Conservation (phyloP, 2,329 filamentous ascomycete species). For the Aspergillus persii region DNA sequence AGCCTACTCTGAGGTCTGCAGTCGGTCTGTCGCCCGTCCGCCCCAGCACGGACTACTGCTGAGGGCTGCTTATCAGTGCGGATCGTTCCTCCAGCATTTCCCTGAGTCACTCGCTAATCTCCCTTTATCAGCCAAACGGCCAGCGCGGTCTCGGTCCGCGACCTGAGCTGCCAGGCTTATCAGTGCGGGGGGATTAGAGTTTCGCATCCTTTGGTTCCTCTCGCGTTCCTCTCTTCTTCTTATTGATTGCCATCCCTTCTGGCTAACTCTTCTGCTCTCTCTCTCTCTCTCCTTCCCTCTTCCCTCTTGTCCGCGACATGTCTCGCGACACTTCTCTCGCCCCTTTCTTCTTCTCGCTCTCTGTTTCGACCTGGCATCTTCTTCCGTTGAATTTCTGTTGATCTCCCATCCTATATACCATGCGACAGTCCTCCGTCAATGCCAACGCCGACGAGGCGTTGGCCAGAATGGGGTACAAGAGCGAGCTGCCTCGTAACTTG, state of each 20-base stretch:
- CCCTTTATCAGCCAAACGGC: too few species aligned
- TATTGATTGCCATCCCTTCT: neutral
- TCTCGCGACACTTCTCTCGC: neutral
- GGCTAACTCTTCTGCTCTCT: neutral
- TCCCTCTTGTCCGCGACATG: neutral
- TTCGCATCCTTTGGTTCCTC: neutral
- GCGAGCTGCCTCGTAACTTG: conserved; percentile 63
- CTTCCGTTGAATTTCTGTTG: neutral
- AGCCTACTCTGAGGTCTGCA: too few species aligned
- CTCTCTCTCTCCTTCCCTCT: neutral
- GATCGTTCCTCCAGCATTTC: too few species aligned
- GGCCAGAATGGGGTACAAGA: conserved; percentile 66
- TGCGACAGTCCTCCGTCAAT: conserved; percentile 25
- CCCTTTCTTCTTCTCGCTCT: neutral
- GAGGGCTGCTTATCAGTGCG: too few species aligned
- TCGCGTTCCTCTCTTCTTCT: neutral
- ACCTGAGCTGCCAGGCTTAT: neutral
- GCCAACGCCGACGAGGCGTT: conserved; percentile 57
- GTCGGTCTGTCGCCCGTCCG: too few species aligned
- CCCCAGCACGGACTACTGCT: too few species aligned
- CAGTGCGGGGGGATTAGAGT: neutral
- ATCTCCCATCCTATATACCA: conserved; percentile 1
- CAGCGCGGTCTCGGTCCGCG: neutral
- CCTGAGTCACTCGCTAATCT: too few species aligned
- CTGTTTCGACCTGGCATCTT: neutral